Base-by-base conservation (phyloP, 306 rosid genomes). In the Mimosa pudica region DNA sequence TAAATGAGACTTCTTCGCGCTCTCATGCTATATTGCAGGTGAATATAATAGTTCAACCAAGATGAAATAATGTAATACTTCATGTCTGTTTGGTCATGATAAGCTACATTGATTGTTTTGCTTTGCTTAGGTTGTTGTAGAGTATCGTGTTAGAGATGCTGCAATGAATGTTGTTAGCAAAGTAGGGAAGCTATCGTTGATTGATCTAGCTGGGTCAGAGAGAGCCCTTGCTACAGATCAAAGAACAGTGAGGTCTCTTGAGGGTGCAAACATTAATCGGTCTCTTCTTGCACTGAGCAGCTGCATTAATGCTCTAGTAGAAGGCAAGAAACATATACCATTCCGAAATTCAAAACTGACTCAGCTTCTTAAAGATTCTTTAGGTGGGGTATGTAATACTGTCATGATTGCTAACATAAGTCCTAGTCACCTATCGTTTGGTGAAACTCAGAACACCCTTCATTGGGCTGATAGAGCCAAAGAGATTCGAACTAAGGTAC, bases 1-100 rank as follows among this genome's bases (percentile, higher is more conserved):
- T 80, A 47, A 95, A 95, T 60, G 98, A 92, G 85, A 95, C 98
- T 67, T 95, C 98, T 82, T 95, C 98, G 0, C 98, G 98, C 12
- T 95, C 98, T 62, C 98, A 95, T 86, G 98, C 98, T 49, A 95
- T 95, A 70, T 87, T 95, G 84, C 98, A 95, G 98, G 98, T 95
- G 80, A 70, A 33, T 11, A 57, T 44, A 35, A 62, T 58, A 58
- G 3, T 32, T 58, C 11, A 5, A 61, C 30, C 10, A 10, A 60
- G 11, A 24, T 60, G 36, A 12, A n/a, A 8, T 7, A 33, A 17
- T 38, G 42, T 38, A 38, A 38, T 60, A 24, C 12, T 8, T 30
- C 0, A 30, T 30, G 24, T 58, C 33, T 32, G 67, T 10, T 8
- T 30, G 17, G 67, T 10, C 17, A 30, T 61, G 67, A 61, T 61